Evolutionary conservation across 305 asterid genomes (phyloP), one percentile per base, ranked within the genome.

Genomic region (Withania somnifera): DNA sequence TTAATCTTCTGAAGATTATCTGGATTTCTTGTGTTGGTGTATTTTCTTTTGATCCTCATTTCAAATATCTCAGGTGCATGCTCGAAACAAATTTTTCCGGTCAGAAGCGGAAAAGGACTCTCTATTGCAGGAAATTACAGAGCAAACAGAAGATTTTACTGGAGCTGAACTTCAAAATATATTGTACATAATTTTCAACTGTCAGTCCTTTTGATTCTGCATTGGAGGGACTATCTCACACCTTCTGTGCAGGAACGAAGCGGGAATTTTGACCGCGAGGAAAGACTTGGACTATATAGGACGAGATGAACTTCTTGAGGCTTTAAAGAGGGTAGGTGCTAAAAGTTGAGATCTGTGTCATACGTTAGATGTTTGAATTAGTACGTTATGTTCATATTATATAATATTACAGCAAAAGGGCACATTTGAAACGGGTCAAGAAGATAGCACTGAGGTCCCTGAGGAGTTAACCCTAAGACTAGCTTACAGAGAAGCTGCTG

Each of bases 371-470:
- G 22, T 38, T 75, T 75, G 42, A 36, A 40, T 32, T 77, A 50
- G 61, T 78, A 63, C 82, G 53, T 79, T 22, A 73, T 85, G 79
- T 34, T 63, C 71, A 78, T 77, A 20, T 83, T 81, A 78, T 71
- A 83, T 54, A 87, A 47, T 85, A 60, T 80, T 91, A 92, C 95
- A 96, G 99, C 99, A 96, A 96, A 84, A 90, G 87, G 99, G 99
- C 38, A 96, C 99, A 56, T 96, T 96, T 85, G 99, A 96, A 89
- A 94, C 99, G 34, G 99, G 99, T 82, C 98, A 96, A 91, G 99
- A 96, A 84, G 98, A 96, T 86, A 88, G 90, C 61, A 89, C 92
- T 78, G 98, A 92, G 83, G 97, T 96, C 84, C 99, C 99, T 52
- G 97, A 94, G 87, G 99, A 93, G 88, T 87, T 96, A 77, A 96